These are phyloP conservation scores for Solanum tarapatanum DNA, from an alignment of 257 asterid genomes.

Conservation along the genomic window DNA sequence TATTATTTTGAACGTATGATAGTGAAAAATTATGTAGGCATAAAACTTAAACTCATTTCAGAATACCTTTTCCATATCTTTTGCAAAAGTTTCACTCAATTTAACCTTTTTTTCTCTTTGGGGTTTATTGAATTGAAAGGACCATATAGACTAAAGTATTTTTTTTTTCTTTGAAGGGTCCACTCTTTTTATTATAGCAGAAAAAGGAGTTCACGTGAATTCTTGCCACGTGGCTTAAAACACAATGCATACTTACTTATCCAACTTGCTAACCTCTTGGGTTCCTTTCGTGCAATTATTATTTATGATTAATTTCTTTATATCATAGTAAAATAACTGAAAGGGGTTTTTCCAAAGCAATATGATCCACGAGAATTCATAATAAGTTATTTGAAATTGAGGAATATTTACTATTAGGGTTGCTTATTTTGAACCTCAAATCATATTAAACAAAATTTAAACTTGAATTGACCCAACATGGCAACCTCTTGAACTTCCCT, in stretches of 20 bases:
- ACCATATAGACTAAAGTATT: not conserved
- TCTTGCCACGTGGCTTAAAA: not conserved
- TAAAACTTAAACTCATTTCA: too few relatives aligned
- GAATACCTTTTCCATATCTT: not conserved
- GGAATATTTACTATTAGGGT: not conserved
- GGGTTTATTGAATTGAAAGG: not conserved
- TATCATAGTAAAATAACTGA: too few relatives aligned
- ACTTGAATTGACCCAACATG: not conserved
- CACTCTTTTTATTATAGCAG: not conserved
- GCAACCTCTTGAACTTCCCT: not conserved
- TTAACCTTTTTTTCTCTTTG: not conserved
- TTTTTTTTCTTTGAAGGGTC: not conserved
- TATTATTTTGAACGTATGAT: not conserved
- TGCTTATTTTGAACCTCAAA: not conserved
- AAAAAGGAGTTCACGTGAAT: not conserved
- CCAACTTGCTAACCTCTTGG: not conserved
- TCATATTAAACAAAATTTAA: not conserved
- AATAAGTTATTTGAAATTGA: not conserved
- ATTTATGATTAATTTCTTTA: not conserved
- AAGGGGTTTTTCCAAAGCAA: too few relatives aligned
- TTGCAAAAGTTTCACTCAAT: not conserved
- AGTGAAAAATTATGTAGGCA: not conserved
- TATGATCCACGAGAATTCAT: not conserved
- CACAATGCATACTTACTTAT: too few relatives aligned
- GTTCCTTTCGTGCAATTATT: not conserved